Evolutionary conservation across 2,329 filamentous ascomycete genomes (phyloP), one percentile per base, ranked within the genome.

Genomic region (Hymenoscyphus salicellus): DNA sequence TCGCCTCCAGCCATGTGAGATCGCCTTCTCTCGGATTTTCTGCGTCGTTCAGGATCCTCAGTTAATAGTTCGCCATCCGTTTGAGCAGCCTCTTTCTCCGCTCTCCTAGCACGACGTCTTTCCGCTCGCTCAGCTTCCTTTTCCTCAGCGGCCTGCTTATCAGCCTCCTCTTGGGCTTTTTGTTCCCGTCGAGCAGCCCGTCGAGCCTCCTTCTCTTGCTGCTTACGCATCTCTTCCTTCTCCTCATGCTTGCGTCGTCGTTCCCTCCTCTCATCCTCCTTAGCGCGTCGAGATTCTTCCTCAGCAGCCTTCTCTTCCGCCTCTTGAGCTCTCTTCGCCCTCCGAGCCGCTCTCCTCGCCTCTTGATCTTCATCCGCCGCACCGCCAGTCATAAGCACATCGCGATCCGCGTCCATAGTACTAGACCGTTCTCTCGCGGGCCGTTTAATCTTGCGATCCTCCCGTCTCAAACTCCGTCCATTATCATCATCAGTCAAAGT

Each of bases 281-380:
- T 86, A 6, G 79, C 80, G 33, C 79, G 80, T 56, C 84, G 84
- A 5, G 83, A 79, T 59, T 89, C 86, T 11, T 28, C 46, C 62
- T 74, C 77, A 3, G 80, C 80, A 6, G 79, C 81, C 56, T 77
- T 80, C 28, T 85, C 82, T n/a, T 75, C 77, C 38, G 81, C 82
- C 62, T 79, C 79, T 30, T 87, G 84, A 1, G 83, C 81, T 17
- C 82, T 83, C 60, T 81, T 83, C 1, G 85, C 82, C 63, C 83
- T 84, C n/a, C 88, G 85, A 63, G 86, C 86, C 33, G 85, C 86
- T 55, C 83, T 83, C 58, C 86, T 83, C 26, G 84, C 85, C 74
- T 90, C 89, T 30, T 82, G 79, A 14, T 88, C 86, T 33, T 82
- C 79, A 17, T 87, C 85, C 2, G 83, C 79, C 61, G 80, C 80